Evolutionary conservation across 208 protist genomes (phyloP).

Genomic region (Trypanosoma congolense): DNA sequence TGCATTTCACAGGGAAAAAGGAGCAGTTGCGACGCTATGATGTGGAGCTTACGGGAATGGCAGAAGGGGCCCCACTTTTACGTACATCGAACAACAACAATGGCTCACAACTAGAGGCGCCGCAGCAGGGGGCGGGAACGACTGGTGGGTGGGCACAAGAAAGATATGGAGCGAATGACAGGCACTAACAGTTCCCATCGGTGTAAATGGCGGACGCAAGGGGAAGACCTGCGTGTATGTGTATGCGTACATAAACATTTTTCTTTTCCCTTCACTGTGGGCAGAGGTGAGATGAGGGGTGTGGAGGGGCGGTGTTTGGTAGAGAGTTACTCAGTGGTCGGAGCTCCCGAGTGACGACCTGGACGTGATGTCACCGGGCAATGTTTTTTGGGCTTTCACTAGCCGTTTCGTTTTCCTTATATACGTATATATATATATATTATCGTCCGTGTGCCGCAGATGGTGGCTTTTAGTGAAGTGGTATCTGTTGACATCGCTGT

Average conservation of each 20-base stretch:
- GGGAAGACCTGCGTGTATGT: neutral
- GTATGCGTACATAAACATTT: no score
- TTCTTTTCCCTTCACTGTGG: no score
- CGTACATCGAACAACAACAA: neutral
- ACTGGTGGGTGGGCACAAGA: neutral
- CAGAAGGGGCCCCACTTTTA: conserved; percentile 20
- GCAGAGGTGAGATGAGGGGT: no score
- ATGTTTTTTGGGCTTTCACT: neutral
- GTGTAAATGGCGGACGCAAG: no score
- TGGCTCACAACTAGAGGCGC: neutral
- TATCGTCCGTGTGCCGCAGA: neutral
- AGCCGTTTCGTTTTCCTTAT: neutral
- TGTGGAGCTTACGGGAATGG: conserved; percentile 8
- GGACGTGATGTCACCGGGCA: no score
- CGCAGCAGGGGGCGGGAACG: neutral
- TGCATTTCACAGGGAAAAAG: neutral
- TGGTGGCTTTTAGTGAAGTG: no score
- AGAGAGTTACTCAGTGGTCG: no score
- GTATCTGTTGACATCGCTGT: no score
- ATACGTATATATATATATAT: neutral
- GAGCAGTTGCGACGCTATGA: conserved; percentile 11
- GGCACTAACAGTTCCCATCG: neutral
- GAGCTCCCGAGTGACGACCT: no score
- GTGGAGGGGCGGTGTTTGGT: no score
- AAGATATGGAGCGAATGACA: conserved; percentile 7